Base-by-base conservation (phyloP, 2,329 filamentous ascomycete genomes). In the Fusarium liriodendri region DNA sequence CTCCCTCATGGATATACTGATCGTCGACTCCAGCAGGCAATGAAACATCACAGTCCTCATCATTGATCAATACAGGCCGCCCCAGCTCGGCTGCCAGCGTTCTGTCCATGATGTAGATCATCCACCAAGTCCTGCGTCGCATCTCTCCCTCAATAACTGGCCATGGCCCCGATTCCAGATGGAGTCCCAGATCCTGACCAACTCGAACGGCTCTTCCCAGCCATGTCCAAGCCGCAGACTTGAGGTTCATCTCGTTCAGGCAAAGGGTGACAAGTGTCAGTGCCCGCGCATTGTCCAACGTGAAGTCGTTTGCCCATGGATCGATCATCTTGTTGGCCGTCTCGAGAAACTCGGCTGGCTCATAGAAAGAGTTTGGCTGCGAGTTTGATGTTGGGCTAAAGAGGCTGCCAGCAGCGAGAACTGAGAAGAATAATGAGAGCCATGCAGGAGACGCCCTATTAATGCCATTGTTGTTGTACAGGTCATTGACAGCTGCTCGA, bases 81-180 rank as follows among this genome's bases (percentile, higher is more conserved):
- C 94, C 94, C 37, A 95, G 87, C 80, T 98, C 95, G 14, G 97
- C 86, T 0, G 95, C 92, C 59, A 97, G 85, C 29, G 94, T 89
- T 71, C 95, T 91, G 83, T 99, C 97, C 84, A 95, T 91, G 52
- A 95, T 90, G 83, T 98, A 98, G 66, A 98, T 90, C 16, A 94
- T 91, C 95, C 97, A 99, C 96, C 96, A 99, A 3, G 97, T 90
- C 64, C 95, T 89, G 70, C 94, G 91, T 64, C 95, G 91, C 90
- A 96, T 95, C 82, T 98, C 96, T 13, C 90, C 90, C 77, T 98
- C 95, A 16, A 97, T 86, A 1, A 91, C 87, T 3, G 93, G 89
- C 88, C 92, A 95, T 1, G 91, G 88, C 0, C 92, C 92, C 2
- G 90, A 89, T 77, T 97, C 94, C 8, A 89, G 85, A 78, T 98